Base-by-base conservation (phyloP, 768 basidiomycete genomes). In the Tylopilus balloui region DNA sequence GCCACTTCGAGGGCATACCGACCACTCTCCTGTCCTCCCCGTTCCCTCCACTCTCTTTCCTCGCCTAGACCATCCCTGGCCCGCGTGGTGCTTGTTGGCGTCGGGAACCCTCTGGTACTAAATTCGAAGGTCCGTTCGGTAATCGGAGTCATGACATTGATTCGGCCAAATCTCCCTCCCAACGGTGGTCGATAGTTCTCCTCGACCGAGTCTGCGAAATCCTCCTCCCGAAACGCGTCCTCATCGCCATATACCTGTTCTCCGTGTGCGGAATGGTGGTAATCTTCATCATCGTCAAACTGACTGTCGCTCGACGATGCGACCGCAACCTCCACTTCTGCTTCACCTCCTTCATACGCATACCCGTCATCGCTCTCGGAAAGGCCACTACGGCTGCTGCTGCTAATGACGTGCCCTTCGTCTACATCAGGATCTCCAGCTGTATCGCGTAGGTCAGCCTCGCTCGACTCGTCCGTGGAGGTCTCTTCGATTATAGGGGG, bases 61-160 rank as follows among this genome's bases (percentile, higher is more conserved):
- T 51, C 67, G 35, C 14, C 29, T 29, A 44, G 42, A 44, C 47
- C 47, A 42, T 65, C 65, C 63, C 84, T 29, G 73, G 76, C 15
- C 78, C 79, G 19, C 79, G 72, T 49, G 65, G 74, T 56, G 75
- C 78, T 31, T 76, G 63, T 57, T 55, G 71, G 52, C 51, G 68
- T 60, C 39, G 69, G 67, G 34, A 69, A 57, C 20, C 65, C 65
- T 50, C 80, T 73, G 14, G 81, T 86, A 57, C 81, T 86, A 63
- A 75, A 94, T 67, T 98, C 96, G 59, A 80, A 80, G 10, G 96
- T 98, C 35, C 94, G 78, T 68, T 99, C 96, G 12, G 91, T 91
- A 67, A 98, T 97, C 3, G 96, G 95, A 9, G 95, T 98, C 92
- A 99, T 93, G 48, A 94, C 84, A 61, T 88, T 84, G 69, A 97